Conservation (phyloP, 2,329 filamentous ascomycete species). For the Blastomyces parvus region DNA sequence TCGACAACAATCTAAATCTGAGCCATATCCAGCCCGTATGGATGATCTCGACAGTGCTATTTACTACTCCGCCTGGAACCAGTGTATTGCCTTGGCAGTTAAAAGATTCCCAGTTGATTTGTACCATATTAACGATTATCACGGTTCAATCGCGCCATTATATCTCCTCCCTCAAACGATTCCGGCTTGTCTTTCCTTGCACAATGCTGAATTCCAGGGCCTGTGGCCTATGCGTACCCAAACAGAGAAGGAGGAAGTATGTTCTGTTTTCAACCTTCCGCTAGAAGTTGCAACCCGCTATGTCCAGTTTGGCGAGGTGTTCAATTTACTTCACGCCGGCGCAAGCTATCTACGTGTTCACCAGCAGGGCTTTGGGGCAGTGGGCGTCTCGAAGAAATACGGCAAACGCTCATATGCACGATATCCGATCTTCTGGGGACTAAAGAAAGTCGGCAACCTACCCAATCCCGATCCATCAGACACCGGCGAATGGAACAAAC, state of each 20-base stretch:
- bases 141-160: constrained; percentile 53
- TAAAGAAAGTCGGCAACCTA: constrained; percentile 52
- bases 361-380: constrained; percentile 58
- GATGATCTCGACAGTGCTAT: constrained; percentile 59
- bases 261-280: constrained; percentile 54
- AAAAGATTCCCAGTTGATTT: constrained; percentile 53
- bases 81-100: constrained; percentile 56
- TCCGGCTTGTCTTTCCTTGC: constrained; percentile 54
- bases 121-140: constrained; percentile 60
- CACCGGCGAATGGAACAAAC: constrained; percentile 51
- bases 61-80: constrained; percentile 62
- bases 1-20: constrained; percentile 51
- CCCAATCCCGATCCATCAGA: constrained; percentile 59
- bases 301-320: constrained; percentile 59
- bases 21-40: constrained; percentile 60
- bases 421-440: constrained; percentile 61
- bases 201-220: constrained; percentile 62
- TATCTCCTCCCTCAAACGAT: constrained; percentile 55
- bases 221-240: constrained; percentile 58
- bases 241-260: constrained; percentile 54
- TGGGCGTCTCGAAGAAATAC: constrained; percentile 60
- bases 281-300: constrained; percentile 50
- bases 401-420: constrained; percentile 56
- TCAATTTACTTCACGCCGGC: constrained; percentile 59
- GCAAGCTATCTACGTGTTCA: constrained; percentile 57